Conservation (phyloP, 495 filamentous ascomycete genomes). For the Talaromyces thailandensis region DNA sequence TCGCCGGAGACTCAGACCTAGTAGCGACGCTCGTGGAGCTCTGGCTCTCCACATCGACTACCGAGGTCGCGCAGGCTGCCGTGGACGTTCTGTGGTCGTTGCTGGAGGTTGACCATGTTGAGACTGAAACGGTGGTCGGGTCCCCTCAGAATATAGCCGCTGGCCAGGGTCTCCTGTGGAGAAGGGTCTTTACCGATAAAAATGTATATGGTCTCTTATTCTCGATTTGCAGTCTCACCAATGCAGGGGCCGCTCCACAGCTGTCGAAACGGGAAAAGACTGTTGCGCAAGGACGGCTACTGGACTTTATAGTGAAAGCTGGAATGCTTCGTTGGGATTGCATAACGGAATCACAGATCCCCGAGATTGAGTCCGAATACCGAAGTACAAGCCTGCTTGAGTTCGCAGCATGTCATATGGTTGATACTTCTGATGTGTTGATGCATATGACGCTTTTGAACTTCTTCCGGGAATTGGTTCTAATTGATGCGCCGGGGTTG, state of each 20-base stretch:
- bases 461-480: conserved; percentile 61
- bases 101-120: conserved; percentile 54
- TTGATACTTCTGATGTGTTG: conserved; percentile 62
- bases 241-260: conserved; percentile 21
- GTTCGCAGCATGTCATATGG: conserved; percentile 66
- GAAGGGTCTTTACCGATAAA: conserved; percentile 56
- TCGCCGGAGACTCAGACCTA: conserved; percentile 55
- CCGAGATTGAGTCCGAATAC: conserved; percentile 51
- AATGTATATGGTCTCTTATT: conserved; percentile 60
- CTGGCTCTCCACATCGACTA: conserved; percentile 64
- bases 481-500: conserved; percentile 31
- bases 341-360: conserved; percentile 47
- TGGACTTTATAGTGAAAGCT: conserved; percentile 61
- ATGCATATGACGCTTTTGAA: conserved; percentile 74
- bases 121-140: conserved; percentile 30
- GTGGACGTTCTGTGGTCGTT: conserved; percentile 58
- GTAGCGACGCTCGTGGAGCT: conserved; percentile 52
- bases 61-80: conserved; percentile 65
- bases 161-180: conserved; percentile 67
- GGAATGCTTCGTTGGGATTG: conserved; percentile 54
- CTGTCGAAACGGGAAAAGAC: conserved; percentile 57
- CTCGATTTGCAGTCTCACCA: conserved; percentile 46
- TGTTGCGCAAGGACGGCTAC: conserved; percentile 66
- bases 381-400: conserved; percentile 55
- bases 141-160: conserved; percentile 16